Evolutionary conservation across 768 basidiomycete species (phyloP).

Genomic region (Kwoniella dejecticola): DNA sequence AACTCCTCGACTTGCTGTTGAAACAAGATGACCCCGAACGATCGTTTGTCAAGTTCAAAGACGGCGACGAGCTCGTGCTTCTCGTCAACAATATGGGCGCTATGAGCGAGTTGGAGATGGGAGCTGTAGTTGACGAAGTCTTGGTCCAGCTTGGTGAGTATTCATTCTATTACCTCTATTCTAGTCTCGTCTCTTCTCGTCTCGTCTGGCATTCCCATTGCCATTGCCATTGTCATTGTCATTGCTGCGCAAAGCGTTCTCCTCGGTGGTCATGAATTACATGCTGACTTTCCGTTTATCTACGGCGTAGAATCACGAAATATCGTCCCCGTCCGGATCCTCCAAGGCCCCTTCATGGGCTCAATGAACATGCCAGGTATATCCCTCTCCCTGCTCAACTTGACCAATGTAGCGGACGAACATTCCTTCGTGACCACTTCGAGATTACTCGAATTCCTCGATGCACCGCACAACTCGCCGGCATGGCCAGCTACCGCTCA

Average conservation of each 20-base stretch:
- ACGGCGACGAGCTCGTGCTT: slow-evolving; percentile 60
- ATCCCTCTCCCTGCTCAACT: slow-evolving; percentile 72
- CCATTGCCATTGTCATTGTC: too few species aligned
- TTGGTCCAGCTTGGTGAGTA: slow-evolving; percentile 59
- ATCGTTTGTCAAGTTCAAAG: slow-evolving; percentile 55
- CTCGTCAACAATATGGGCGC: slow-evolving; percentile 88
- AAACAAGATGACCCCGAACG: slow-evolving; percentile 72
- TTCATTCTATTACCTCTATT: too few species aligned
- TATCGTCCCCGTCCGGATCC: slow-evolving; percentile 59
- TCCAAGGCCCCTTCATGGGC: slow-evolving; percentile 67
- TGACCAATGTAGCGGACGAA: slow-evolving; percentile 53
- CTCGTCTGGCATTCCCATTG: too few species aligned
- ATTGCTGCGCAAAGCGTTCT: too few species aligned
- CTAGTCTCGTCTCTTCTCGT: too few species aligned
- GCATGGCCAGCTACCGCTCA: slow-evolving; percentile 47
- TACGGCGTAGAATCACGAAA: slow-evolving; percentile 26
- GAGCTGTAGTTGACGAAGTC: slow-evolving; percentile 67
- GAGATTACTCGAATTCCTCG: slow-evolving; percentile 36
- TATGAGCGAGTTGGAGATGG: slow-evolving; percentile 77
- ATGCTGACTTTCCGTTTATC: not conserved
- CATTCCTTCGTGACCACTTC: slow-evolving; percentile 22
- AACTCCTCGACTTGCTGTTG: slow-evolving; percentile 71
- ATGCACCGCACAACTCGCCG: slow-evolving; percentile 45
- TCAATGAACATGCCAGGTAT: slow-evolving; percentile 93
- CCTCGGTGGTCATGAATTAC: too few species aligned